These are phyloP conservation scores for Globisporangium parvum DNA, from an alignment of 352 stramenopile species.

Conservation along the genomic window DNA sequence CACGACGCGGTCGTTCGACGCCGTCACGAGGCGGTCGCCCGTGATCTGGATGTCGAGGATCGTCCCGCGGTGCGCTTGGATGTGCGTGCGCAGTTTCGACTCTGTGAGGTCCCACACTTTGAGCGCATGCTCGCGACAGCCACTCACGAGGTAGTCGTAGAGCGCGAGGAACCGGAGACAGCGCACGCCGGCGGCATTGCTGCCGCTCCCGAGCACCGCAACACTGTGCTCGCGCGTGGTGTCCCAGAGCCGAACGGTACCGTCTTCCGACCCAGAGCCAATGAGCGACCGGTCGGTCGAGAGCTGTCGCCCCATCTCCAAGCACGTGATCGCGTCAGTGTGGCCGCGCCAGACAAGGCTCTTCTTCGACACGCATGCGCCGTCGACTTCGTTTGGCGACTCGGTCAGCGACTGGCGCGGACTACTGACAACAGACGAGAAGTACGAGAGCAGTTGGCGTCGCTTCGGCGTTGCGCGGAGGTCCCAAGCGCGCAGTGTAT, in stretches of 20 bases:
- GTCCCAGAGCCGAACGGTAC: constrained; percentile 72
- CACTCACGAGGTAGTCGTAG: constrained; percentile 55
- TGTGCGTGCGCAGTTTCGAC: constrained; percentile 45
- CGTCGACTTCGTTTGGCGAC: constrained; percentile 39
- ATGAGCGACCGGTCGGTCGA: constrained; percentile 47
- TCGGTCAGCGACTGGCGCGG: constrained; percentile 6
- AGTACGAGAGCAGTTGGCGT: constrained; percentile 58
- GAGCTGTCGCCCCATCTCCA: constrained; percentile 73
- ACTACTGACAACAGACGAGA: constrained; percentile 22
- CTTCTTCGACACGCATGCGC: constrained; percentile 44
- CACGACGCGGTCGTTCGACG: constrained; percentile 62
- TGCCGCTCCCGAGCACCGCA: constrained; percentile 34
- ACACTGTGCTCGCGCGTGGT: constrained; percentile 55
- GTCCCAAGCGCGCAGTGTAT: constrained; percentile 71
- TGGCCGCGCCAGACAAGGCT: constrained; percentile 65
- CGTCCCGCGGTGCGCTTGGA: constrained; percentile 44
- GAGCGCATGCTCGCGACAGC: constrained; percentile 43
- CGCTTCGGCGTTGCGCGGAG: constrained; percentile 53
- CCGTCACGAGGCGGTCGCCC: constrained; percentile 63
- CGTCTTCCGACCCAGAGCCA: constrained; percentile 60
- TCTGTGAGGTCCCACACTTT: constrained; percentile 66
- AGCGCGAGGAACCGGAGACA: constrained; percentile 60
- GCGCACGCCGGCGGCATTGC: constrained; percentile 30
- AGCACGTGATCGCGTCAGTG: constrained; percentile 46
- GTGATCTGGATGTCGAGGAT: constrained; percentile 69